A percentile compares a stretch with the other conserved stretches of the same genome.
Conservation (phyloP, 805 yeast species). For the Barnettozyma siamensis region DNA sequence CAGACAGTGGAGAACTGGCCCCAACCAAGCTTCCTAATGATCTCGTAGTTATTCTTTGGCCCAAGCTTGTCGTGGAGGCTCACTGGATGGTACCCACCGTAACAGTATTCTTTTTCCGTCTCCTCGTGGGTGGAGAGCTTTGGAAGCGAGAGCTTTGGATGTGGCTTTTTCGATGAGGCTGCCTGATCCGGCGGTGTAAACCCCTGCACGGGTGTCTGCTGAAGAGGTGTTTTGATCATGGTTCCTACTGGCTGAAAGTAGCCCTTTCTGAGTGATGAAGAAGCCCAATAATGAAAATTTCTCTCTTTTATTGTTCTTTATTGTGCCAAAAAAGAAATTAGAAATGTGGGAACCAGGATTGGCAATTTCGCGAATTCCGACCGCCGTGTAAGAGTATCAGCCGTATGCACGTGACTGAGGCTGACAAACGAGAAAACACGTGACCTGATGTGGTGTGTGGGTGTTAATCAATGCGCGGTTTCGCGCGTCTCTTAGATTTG, state of each 20-base stretch:
- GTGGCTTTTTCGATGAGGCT: no score
- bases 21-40: constrained; percentile 60
- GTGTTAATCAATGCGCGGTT: no score
- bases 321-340: not conserved
- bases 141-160: not conserved
- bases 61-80: constrained; percentile 49
- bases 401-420: no score
- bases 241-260: no score
- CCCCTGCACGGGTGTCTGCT: no score
- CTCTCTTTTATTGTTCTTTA: not conserved
- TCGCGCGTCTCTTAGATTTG: no score
- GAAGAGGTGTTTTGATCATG: no score
- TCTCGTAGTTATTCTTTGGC: constrained; percentile 36
- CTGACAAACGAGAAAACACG: no score
- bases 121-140: constrained; percentile 36
- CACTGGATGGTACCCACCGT: constrained; percentile 65
- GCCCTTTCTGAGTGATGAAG: not conserved
- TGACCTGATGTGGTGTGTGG: no score
- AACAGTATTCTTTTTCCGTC: constrained; percentile 43
- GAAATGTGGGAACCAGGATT: not conserved
- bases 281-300: not conserved
- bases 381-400: no score
- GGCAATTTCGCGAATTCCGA: no score
- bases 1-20: constrained; percentile 73
- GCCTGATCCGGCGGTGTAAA: no score